Evolutionary conservation across 306 rosid species (phyloP), one percentile per base, ranked within the genome.

Genomic region (Malus fusca): DNA sequence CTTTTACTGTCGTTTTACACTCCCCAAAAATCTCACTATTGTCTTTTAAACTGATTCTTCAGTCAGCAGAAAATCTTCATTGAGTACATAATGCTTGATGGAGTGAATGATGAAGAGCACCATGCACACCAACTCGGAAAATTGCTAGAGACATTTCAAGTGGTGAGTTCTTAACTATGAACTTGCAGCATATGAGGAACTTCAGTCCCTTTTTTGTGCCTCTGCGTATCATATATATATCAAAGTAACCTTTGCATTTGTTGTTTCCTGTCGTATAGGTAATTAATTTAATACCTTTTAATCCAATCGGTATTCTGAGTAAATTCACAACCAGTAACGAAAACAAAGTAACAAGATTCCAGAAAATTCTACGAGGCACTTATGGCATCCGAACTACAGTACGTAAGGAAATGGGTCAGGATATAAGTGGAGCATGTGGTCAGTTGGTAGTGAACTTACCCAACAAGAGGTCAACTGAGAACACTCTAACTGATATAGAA

Each of bases 401-500:
- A 48, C 93, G 96, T 43, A 95, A 90, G 85, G 84, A 95, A 85
- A 95, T 95, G 99, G 99, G 99, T 65, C 87, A 90, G 80, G 97
- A 95, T 77, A 95, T 95, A 67, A 92, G 97, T 59, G 98, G 98
- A 73, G 98, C 98, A n/a, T 95, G 98, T 72, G 98, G 97, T 69
- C 98, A 95, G 81, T 85, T 95, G 84, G 97, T 92, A 66, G 91
- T 92, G 80, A 87, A 73, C 82, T 67, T 56, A 66, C 86, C 94
- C 5, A 84, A 85, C 66, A 89, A 77, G 66, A 89, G 77, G 75
- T 82, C 90, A 65, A 85, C 26, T 62, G 90, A 75, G 64, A 84
- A 77, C 69, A 23, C 87, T 69, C 46, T 92, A 60, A 78, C 95
- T 40, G 99, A 95, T 83, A 95, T 92, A 73, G 99, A 95, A 86